Evolutionary conservation across 192 early-diverging fungal genomes (phyloP).

Genomic region (Phlyctochytrium planicorne): DNA sequence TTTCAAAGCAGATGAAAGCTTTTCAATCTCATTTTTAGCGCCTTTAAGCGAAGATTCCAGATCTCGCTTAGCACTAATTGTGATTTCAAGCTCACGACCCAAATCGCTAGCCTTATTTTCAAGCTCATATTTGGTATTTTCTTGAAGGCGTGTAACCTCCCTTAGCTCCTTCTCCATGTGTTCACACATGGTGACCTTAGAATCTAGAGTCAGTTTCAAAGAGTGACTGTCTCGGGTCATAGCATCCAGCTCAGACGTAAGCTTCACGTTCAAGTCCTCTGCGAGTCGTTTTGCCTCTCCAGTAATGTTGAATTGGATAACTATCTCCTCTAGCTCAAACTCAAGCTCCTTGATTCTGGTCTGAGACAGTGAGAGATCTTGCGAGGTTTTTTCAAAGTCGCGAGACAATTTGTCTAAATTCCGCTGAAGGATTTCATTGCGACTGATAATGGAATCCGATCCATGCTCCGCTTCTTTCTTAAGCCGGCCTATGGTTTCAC

Average conservation of each 20-base stretch:
- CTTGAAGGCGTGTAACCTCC: conserved; percentile 17
- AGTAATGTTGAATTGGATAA: conserved; percentile 46
- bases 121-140: conserved; percentile 35
- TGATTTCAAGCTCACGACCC: conserved; percentile 24
- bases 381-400: conserved; percentile 50
- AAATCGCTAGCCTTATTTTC: conserved; percentile 30
- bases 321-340: conserved; percentile 54
- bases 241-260: conserved; percentile 37
- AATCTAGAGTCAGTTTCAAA: conserved; percentile 24
- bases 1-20: conserved; percentile 39
- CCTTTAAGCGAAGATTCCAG: conserved; percentile 32
- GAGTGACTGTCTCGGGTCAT: conserved; percentile 27
- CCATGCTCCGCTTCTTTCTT: conserved; percentile 51
- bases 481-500: conserved; percentile 46
- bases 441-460: conserved; percentile 39
- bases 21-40: conserved; percentile 42
- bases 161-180: conserved; percentile 38
- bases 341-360: conserved; percentile 46
- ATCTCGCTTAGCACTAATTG: conserved; percentile 35
- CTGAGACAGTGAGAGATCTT: conserved; percentile 40
- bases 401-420: conserved; percentile 52
- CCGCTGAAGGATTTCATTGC: conserved; percentile 51
- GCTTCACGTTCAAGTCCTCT: conserved; percentile 36
- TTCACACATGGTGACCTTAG: conserved; percentile 2
- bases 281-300: conserved; percentile 41